Percentiles rank a stretch among this genome's conserved stretches.
These are phyloP conservation scores for Clitopilus passeckerianus DNA, from an alignment of 768 basidiomycete species.

Conservation along the genomic window DNA sequence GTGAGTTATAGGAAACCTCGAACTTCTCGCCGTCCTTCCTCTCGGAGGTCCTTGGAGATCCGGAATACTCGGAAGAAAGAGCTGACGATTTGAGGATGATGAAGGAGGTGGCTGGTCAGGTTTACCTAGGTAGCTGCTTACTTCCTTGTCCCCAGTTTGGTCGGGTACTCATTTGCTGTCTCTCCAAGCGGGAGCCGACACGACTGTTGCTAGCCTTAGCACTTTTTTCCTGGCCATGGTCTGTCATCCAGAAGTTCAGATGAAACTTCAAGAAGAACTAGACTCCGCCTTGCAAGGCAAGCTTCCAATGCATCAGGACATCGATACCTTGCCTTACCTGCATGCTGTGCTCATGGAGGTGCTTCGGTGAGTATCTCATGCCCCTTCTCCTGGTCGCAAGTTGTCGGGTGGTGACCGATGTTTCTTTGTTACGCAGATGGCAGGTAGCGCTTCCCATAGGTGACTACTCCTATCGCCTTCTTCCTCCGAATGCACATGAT, in stretches of 20 bases:
- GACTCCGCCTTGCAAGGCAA: conserved; percentile 23
- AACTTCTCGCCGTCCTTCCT: not conserved
- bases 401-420: not conserved
- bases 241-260: conserved; percentile 21
- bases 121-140: not conserved
- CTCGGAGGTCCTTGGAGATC: not conserved
- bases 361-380: conserved; percentile 19
- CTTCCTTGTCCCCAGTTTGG: not conserved
- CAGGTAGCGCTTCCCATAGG: not conserved
- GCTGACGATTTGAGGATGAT: not conserved
- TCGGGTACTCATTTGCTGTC: not conserved
- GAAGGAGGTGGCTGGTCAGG: not conserved
- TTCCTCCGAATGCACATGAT: not conserved
- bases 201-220: conserved; percentile 19
- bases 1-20: not conserved
- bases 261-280: conserved; percentile 27
- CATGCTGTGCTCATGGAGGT: conserved; percentile 24
- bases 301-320: conserved; percentile 26
- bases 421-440: not conserved
- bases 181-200: conserved; percentile 10
- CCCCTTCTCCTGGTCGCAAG: conserved; percentile 13
- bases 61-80: not conserved
- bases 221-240: conserved; percentile 27
- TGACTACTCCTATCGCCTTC: not conserved
- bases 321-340: conserved; percentile 21